A percentile compares a stretch with the other conserved stretches of the same genome.
These are phyloP conservation scores for Polychaeton citri DNA, from an alignment of 2,329 filamentous ascomycete species.

Conservation along the genomic window DNA sequence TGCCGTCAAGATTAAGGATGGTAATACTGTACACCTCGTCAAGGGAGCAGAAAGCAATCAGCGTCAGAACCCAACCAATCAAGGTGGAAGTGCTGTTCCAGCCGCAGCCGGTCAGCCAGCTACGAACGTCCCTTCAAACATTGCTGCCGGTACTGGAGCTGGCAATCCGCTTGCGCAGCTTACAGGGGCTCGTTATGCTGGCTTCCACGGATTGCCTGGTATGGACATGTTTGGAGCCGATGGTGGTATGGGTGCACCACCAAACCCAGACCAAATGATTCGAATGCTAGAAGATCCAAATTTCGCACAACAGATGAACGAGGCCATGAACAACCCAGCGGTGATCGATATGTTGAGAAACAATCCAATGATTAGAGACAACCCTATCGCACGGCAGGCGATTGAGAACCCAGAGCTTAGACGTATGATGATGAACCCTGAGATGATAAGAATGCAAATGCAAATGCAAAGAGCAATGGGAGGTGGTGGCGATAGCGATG, in stretches of 20 bases:
- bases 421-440: constrained; percentile 84
- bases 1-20: constrained; percentile 87
- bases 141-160: constrained; percentile 62
- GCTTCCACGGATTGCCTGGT: constrained; percentile 76
- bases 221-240: constrained; percentile 86
- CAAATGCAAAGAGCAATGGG: constrained; percentile 61
- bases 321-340: constrained; percentile 87
- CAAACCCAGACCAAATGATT: constrained; percentile 65
- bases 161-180: constrained; percentile 84
- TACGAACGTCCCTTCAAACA: constrained; percentile 57
- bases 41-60: constrained; percentile 88
- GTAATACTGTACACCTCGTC: constrained; percentile 91
- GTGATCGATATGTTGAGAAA: constrained; percentile 69
- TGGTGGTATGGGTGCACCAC: constrained; percentile 86
- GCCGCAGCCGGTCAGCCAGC: constrained; percentile 34
- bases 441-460: constrained; percentile 67
- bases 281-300: constrained; percentile 81
- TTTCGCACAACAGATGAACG: constrained; percentile 77
- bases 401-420: constrained; percentile 80
- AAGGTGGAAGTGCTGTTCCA: constrained; percentile 28
- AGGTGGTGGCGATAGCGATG: constrained; percentile 24
- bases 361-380: constrained; percentile 64
- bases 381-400: constrained; percentile 77
- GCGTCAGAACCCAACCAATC: constrained; percentile 41
- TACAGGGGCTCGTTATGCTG: constrained; percentile 87